phyloP scores from a whole-genome alignment of 2,329 filamentous ascomycete species.

The Fusarium humuli region DNA sequence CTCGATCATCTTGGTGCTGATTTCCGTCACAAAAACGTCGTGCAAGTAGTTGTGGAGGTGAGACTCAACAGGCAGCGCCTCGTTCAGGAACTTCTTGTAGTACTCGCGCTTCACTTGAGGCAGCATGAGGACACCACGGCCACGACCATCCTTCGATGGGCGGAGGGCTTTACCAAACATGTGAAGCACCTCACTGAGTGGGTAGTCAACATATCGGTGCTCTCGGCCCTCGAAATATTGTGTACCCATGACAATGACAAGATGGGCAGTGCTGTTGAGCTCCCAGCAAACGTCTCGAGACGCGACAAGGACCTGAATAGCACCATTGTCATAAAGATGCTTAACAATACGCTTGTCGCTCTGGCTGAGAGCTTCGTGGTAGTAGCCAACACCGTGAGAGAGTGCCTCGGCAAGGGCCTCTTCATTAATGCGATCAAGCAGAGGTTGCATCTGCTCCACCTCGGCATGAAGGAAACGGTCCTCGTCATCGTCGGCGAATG shows the following conservation, averaged over 20 bases:
- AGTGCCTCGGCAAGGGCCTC: slow-evolving; percentile 88
- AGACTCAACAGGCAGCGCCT: slow-evolving; percentile 94
- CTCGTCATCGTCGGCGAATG: slow-evolving; percentile 88
- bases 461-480: slow-evolving; percentile 93
- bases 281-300: slow-evolving; percentile 96
- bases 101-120: slow-evolving; percentile 95
- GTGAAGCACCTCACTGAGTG: slow-evolving; percentile 91
- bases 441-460: slow-evolving; percentile 81
- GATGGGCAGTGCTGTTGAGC: slow-evolving; percentile 84
- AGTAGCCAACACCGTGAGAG: slow-evolving; percentile 95
- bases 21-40: slow-evolving; percentile 96
- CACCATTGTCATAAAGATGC: slow-evolving; percentile 88
- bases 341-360: slow-evolving; percentile 95
- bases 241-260: slow-evolving; percentile 97
- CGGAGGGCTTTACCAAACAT: slow-evolving; percentile 97
- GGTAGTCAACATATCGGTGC: slow-evolving; percentile 97
- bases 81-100: slow-evolving; percentile 98
- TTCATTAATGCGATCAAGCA: slow-evolving; percentile 87
- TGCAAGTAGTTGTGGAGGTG: slow-evolving; percentile 92
- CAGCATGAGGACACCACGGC: slow-evolving; percentile 95
- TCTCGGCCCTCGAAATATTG: slow-evolving; percentile 97
- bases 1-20: slow-evolving; percentile 94
- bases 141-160: slow-evolving; percentile 80
- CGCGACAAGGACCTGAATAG: slow-evolving; percentile 83
- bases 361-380: slow-evolving; percentile 89